Conservation (phyloP, 805 yeast species). For the Metschnikowia baotianmanensis region DNA sequence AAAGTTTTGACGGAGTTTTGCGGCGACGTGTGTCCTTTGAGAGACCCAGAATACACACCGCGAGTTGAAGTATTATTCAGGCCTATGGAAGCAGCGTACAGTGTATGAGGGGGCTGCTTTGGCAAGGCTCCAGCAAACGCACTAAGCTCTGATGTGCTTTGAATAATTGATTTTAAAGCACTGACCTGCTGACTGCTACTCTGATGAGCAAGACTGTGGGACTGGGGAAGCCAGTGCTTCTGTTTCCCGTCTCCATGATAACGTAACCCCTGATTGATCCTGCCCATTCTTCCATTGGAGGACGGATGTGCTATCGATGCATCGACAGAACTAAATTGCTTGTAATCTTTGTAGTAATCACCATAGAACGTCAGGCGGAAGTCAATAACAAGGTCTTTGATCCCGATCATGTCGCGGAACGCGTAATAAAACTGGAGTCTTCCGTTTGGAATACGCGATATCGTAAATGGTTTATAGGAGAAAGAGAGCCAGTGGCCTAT, state of each 20-base stretch:
- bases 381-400: slow-evolving; percentile 77
- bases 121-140: slow-evolving; percentile 17
- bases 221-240: slow-evolving; percentile 70
- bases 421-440: slow-evolving; percentile 64
- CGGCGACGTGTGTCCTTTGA: slow-evolving; percentile 21
- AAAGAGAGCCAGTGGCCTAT: slow-evolving; percentile 87
- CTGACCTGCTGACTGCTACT: slow-evolving; percentile 1
- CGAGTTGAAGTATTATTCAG: slow-evolving; percentile 33
- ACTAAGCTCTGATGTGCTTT: slow-evolving; percentile 29
- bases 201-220: slow-evolving; percentile 12
- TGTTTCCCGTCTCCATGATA: slow-evolving; percentile 74
- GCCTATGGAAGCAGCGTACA: slow-evolving; percentile 27
- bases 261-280: slow-evolving; percentile 80
- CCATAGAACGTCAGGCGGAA: slow-evolving; percentile 70
- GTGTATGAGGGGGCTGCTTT: slow-evolving; percentile 7
- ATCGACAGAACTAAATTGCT: slow-evolving; percentile 79
- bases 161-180: slow-evolving; percentile 14
- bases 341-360: slow-evolving; percentile 67
- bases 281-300: slow-evolving; percentile 59
- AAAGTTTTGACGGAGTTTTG: slow-evolving; percentile 17
- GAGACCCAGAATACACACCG: slow-evolving; percentile 32
- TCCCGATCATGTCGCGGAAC: slow-evolving; percentile 69
- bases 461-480: slow-evolving; percentile 68
- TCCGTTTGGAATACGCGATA: slow-evolving; percentile 61
- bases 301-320: slow-evolving; percentile 66